These are phyloP conservation scores for Wickerhamomyces queroliae DNA, from an alignment of 805 yeast genomes.

Conservation along the genomic window DNA sequence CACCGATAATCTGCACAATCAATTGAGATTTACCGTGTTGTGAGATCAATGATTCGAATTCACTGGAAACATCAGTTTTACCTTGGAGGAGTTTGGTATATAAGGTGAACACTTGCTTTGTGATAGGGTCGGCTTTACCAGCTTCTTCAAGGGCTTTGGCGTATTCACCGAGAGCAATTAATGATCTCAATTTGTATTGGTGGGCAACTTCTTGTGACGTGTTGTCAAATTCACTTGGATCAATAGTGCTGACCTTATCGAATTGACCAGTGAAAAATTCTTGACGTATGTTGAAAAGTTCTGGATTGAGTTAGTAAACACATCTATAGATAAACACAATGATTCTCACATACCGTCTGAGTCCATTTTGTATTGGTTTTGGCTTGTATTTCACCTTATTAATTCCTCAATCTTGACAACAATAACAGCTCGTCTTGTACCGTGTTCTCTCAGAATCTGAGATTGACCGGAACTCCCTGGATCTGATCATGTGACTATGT, in stretches of 20 bases:
- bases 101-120: constrained; percentile 17
- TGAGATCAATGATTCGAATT: constrained; percentile 17
- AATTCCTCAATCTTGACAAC: too few relatives aligned
- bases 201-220: constrained; percentile 21
- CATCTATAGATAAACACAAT: too few relatives aligned
- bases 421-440: too few relatives aligned
- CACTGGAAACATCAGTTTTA: constrained; percentile 5
- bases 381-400: too few relatives aligned
- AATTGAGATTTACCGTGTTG: constrained; percentile 18
- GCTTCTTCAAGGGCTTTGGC: constrained; percentile 6
- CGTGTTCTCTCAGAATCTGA: too few relatives aligned
- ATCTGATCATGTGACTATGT: too few relatives aligned
- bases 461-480: too few relatives aligned
- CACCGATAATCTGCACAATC: constrained; percentile 32
- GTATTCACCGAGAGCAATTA: constrained; percentile 23
- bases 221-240: constrained; percentile 33
- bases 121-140: background rate
- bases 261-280: constrained; percentile 59
- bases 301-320: constrained; percentile 21
- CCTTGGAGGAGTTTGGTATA: constrained; percentile 24
- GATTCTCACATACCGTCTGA: constrained; percentile 1
- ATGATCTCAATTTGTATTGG: constrained; percentile 29
- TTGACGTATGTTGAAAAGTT: constrained; percentile 49
- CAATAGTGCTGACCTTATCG: constrained; percentile 34
- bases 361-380: constrained; percentile 3